Percentiles rank a stretch among this genome's conserved stretches.
Conservation (phyloP, 345 rosid genomes). For the Euphorbia tirucalli region DNA sequence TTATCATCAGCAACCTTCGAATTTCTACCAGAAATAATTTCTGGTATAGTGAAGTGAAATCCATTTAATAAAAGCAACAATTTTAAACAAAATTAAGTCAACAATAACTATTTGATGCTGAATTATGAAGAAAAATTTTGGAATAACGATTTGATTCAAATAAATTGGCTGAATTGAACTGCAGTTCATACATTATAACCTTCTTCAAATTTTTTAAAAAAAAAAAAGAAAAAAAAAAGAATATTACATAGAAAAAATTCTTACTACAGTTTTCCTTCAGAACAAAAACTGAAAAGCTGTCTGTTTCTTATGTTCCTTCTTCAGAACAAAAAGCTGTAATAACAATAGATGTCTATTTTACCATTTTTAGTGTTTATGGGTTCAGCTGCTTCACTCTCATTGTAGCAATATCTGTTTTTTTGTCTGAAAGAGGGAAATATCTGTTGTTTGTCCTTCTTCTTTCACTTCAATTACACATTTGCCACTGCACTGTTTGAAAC, state of each 20-base stretch:
- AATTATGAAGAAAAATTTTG: too few species aligned
- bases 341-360: background rate
- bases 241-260: background rate
- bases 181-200: background rate
- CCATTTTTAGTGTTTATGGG: background rate
- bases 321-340: background rate
- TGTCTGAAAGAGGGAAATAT: background rate
- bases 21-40: conserved; percentile 38
- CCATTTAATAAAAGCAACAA: conserved; percentile 30
- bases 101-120: background rate
- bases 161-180: background rate
- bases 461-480: background rate
- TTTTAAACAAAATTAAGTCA: too few species aligned
- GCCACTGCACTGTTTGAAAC: background rate
- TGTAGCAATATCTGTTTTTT: background rate
- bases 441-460: background rate
- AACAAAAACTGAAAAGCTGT: background rate
- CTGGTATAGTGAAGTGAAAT: conserved; percentile 19
- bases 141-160: background rate
- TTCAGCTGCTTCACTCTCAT: background rate
- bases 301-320: background rate
- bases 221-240: background rate
- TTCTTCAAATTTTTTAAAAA: background rate
- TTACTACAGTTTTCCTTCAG: background rate
- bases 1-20: conserved; percentile 44